Evolutionary conservation across 164 flowering plant species (phyloP).

Genomic region (Sextonia rubra): DNA sequence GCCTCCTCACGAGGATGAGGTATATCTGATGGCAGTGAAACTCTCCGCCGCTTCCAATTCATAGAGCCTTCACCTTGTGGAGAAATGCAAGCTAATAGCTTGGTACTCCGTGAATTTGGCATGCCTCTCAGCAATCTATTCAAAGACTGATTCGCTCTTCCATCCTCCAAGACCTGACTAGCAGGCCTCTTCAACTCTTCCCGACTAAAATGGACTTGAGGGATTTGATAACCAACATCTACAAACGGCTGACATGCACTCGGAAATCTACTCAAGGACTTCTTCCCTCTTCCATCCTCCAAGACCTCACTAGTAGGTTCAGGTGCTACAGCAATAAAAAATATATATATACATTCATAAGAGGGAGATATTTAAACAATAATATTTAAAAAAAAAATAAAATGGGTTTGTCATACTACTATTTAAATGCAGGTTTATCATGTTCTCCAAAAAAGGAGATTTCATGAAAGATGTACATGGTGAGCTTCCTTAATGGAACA

Average conservation of each 20-base stretch:
- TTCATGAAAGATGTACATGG: neutral
- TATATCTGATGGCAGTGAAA: neutral
- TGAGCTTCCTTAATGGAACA: neutral
- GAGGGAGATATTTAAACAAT: neutral
- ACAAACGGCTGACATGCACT: constrained; percentile 5
- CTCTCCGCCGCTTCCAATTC: constrained; percentile 9
- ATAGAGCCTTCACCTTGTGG: constrained; percentile 26
- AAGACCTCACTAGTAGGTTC: constrained; percentile 20
- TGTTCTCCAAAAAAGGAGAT: neutral
- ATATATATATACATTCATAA: constrained; percentile 5
- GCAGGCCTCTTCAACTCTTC: constrained; percentile 20
- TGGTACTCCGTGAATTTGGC: constrained; percentile 33
- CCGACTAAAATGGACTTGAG: constrained; percentile 23
- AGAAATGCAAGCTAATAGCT: constrained; percentile 24
- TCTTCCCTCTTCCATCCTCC: constrained; percentile 29
- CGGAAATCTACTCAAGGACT: constrained; percentile 23
- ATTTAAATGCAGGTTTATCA: neutral
- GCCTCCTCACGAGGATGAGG: constrained; percentile 1
- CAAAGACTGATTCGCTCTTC: constrained; percentile 35
- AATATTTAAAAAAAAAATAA: neutral
- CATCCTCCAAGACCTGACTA: constrained; percentile 24
- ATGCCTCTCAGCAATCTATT: constrained; percentile 12
- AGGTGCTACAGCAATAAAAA: constrained; percentile 26
- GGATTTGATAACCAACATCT: constrained; percentile 27
- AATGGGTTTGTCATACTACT: no score